A percentile compares a stretch with the other conserved stretches of the same genome.
Evolutionary conservation across 169 alveolate species (phyloP).

Genomic region (Theileria equi): DNA sequence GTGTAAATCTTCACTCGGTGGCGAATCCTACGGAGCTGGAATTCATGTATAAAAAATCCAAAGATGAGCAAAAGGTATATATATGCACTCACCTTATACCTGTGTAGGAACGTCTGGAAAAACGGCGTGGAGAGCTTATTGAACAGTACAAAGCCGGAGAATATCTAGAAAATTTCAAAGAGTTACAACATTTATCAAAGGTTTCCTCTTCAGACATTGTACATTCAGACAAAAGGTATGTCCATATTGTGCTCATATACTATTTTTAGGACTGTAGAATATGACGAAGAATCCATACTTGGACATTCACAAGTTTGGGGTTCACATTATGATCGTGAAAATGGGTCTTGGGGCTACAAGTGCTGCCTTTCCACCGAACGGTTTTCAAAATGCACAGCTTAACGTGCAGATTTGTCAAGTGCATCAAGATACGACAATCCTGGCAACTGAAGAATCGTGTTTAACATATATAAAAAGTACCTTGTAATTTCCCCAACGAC

Average conservation of each 20-base stretch:
- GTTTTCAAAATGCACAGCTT: background rate
- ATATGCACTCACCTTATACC: background rate
- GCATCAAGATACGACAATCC: slow-evolving; percentile 38
- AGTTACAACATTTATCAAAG: slow-evolving; percentile 1
- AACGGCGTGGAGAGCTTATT: slow-evolving; percentile 8
- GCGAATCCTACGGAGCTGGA: slow-evolving; percentile 85
- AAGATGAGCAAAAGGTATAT: slow-evolving; percentile 55
- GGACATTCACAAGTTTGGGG: slow-evolving; percentile 87
- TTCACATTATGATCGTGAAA: slow-evolving; percentile 76
- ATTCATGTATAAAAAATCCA: slow-evolving; percentile 68
- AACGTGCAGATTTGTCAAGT: slow-evolving; percentile 10
- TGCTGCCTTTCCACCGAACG: slow-evolving; percentile 73
- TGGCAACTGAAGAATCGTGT: slow-evolving; percentile 50
- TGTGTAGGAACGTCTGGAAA: slow-evolving; percentile 9
- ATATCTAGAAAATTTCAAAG: slow-evolving; percentile 12
- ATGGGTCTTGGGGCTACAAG: slow-evolving; percentile 83
- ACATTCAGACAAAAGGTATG: background rate
- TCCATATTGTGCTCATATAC: background rate
- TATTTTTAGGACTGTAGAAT: slow-evolving; percentile 55
- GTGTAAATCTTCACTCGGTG: slow-evolving; percentile 75
- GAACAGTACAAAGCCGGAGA: slow-evolving; percentile 20
- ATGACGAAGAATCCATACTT: slow-evolving; percentile 58
- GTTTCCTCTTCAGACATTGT: slow-evolving; percentile 11
- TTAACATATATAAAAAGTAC: background rate
- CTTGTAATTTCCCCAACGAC: slow-evolving; percentile 69